Evolutionary conservation across 2,329 filamentous ascomycete species (phyloP).

Genomic region (Zymoseptoria ardabiliae): DNA sequence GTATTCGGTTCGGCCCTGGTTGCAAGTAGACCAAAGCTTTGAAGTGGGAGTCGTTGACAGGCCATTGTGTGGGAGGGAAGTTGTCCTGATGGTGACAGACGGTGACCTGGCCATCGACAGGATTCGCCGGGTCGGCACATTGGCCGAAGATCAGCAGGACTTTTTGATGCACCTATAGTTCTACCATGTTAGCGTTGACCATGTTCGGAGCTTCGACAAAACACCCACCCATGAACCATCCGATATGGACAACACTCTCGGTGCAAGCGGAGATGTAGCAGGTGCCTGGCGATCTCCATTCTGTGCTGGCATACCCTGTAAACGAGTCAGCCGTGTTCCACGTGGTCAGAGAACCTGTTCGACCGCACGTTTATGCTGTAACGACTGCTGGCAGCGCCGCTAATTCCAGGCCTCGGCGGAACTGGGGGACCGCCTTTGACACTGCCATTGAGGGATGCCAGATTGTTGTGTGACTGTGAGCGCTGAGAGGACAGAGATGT

Average conservation of each 20-base stretch:
- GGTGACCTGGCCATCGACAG: slow-evolving; percentile 70
- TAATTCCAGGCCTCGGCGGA: slow-evolving; percentile 28
- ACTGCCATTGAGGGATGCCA: slow-evolving; percentile 49
- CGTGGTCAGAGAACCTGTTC: not conserved
- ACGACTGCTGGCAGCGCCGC: slow-evolving; percentile 41
- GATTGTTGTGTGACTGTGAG: slow-evolving; percentile 41
- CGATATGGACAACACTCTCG: slow-evolving; percentile 67
- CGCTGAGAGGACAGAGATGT: slow-evolving; percentile 57
- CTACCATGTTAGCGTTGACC: slow-evolving; percentile 1
- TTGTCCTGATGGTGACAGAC: slow-evolving; percentile 76
- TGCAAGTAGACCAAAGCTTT: slow-evolving; percentile 86
- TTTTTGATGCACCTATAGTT: slow-evolving; percentile 75
- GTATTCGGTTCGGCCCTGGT: slow-evolving; percentile 80
- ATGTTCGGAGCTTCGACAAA: slow-evolving; percentile 1
- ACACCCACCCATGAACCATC: slow-evolving; percentile 72
- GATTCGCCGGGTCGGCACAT: slow-evolving; percentile 64
- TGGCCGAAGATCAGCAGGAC: slow-evolving; percentile 74
- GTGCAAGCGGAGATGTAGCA: slow-evolving; percentile 67
- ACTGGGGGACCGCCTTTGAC: slow-evolving; percentile 29
- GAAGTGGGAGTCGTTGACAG: slow-evolving; percentile 81
- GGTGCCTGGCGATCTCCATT: slow-evolving; percentile 21
- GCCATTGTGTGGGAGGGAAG: slow-evolving; percentile 79
- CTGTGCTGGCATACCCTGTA: slow-evolving; percentile 18
- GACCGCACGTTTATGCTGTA: slow-evolving; percentile 46
- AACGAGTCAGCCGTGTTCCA: not conserved